Percentiles rank a stretch among this genome's conserved stretches.
Conservation (phyloP, 495 filamentous ascomycete species). For the Lindgomyces ingoldianus region DNA sequence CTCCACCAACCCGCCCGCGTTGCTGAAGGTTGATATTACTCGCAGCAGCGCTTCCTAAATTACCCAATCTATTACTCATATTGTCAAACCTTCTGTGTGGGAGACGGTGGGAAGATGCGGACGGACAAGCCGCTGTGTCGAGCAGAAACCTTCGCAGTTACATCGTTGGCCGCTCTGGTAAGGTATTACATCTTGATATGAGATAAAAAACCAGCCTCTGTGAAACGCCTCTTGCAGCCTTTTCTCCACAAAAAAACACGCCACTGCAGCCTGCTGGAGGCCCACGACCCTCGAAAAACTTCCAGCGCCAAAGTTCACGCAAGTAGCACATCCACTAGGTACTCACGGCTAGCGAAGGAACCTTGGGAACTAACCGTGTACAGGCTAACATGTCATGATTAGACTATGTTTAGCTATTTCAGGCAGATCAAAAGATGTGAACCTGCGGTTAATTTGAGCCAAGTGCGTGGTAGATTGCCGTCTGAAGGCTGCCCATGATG, state of each 20-base stretch:
- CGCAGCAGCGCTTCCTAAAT: background rate
- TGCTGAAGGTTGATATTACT: background rate
- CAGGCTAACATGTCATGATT: no score
- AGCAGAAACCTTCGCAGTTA: background rate
- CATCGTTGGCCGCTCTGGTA: background rate
- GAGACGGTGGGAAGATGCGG: background rate
- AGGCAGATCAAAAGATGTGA: no score
- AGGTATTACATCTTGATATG: constrained; percentile 19
- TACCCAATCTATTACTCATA: constrained; percentile 13
- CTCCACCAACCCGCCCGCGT: no score
- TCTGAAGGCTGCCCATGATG: no score
- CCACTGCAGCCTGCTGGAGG: constrained; percentile 28
- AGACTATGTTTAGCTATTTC: background rate
- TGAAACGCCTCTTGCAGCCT: background rate
- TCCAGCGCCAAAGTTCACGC: no score
- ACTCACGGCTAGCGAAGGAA: no score
- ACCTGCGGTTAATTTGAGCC: background rate
- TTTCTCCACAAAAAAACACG: constrained; percentile 38
- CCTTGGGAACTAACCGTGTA: background rate
- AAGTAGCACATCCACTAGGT: no score
- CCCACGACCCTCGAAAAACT: background rate
- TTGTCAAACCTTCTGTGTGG: background rate
- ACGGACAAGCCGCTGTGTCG: background rate
- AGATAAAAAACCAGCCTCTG: constrained; percentile 9
- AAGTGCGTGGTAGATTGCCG: background rate